These are phyloP conservation scores for Tubosaeta brunneosetosa DNA, from an alignment of 768 basidiomycete genomes.

Conservation along the genomic window DNA sequence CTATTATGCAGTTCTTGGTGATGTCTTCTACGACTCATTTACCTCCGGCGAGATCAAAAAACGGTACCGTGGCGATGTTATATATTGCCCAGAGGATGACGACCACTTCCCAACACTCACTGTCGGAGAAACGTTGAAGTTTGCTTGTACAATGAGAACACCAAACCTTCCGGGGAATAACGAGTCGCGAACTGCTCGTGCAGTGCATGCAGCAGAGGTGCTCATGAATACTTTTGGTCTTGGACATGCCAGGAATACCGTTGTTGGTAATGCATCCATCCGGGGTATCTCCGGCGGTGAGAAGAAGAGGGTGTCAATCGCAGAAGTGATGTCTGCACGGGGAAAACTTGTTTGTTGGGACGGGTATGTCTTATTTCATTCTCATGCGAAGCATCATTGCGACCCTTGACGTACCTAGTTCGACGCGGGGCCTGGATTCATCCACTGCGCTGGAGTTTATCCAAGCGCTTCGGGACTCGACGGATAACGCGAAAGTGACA, in stretches of 20 bases:
- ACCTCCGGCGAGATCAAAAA: slow-evolving; percentile 39
- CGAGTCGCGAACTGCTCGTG: slow-evolving; percentile 28
- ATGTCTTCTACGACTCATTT: slow-evolving; percentile 45
- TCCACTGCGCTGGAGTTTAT: slow-evolving; percentile 73
- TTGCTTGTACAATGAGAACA: slow-evolving; percentile 49
- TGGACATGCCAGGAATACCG: slow-evolving; percentile 63
- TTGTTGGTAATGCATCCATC: slow-evolving; percentile 73
- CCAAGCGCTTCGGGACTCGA: slow-evolving; percentile 57
- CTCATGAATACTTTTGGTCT: slow-evolving; percentile 72
- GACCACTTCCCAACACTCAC: slow-evolving; percentile 72
- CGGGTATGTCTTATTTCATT: slow-evolving; percentile 43
- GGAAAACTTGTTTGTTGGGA: slow-evolving; percentile 71
- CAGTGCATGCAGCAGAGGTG: slow-evolving; percentile 37
- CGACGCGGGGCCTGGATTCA: slow-evolving; percentile 61
- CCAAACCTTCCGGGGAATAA: slow-evolving; percentile 26
- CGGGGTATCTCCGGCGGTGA: slow-evolving; percentile 75
- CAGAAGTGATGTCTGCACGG: slow-evolving; percentile 61
- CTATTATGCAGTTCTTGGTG: slow-evolving; percentile 38
- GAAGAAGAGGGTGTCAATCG: slow-evolving; percentile 79
- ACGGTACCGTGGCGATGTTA: slow-evolving; percentile 44
- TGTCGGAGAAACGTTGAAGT: slow-evolving; percentile 44
- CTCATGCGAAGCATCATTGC: not conserved
- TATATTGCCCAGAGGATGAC: slow-evolving; percentile 65
- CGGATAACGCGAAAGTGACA: slow-evolving; percentile 49
- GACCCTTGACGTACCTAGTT: slow-evolving; percentile 35